Base-by-base conservation (phyloP, 139 green algal species). In the Chlamydomonas incerta region DNA sequence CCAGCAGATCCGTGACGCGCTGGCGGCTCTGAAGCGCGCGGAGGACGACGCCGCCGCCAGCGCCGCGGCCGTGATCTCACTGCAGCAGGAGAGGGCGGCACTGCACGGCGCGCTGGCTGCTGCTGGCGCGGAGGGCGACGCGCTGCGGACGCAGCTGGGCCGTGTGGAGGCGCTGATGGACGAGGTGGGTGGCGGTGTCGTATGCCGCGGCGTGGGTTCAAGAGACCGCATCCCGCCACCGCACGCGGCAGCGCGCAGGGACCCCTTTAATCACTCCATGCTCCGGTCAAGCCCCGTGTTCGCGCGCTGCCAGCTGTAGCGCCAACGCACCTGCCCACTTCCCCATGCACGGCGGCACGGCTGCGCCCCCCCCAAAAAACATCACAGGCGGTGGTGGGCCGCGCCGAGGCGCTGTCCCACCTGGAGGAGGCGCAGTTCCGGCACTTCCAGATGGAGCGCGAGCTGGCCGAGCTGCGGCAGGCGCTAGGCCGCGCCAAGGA, bases 341-440 rank as follows among this genome's bases (percentile, higher is more conserved):
- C n/a, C n/a, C n/a, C n/a, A n/a, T n/a, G n/a, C n/a, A n/a, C n/a
- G n/a, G n/a, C n/a, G n/a, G n/a, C n/a, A n/a, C n/a, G n/a, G n/a
- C n/a, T n/a, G n/a, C n/a, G n/a, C n/a, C n/a, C n/a, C n/a, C n/a
- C n/a, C n/a, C 41, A 50, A 18, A 18, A 31, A 3, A 9, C 68
- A 10, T 31, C 3, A 13, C 66, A 85, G 80, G 67, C 80, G 15
- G 68, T 86, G 1, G 80, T 68, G n/a, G 80, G 52, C 14, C 80
- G 80, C n/a, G 10, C 18, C 35, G 67, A 74, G 14, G 67, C 80
- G 34, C 80, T 80, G 80, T 65, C 41, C 11, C 20, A n/a, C 34
- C 17, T 71, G 68, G 80, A 86, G 68, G 80, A 86, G 52, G 52
- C n/a, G 6, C 52, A 79, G 26, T 86, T 86, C 69, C 80, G 80